Base-by-base conservation (phyloP, 2,329 filamentous ascomycete genomes). In the Curvularia lunata region DNA sequence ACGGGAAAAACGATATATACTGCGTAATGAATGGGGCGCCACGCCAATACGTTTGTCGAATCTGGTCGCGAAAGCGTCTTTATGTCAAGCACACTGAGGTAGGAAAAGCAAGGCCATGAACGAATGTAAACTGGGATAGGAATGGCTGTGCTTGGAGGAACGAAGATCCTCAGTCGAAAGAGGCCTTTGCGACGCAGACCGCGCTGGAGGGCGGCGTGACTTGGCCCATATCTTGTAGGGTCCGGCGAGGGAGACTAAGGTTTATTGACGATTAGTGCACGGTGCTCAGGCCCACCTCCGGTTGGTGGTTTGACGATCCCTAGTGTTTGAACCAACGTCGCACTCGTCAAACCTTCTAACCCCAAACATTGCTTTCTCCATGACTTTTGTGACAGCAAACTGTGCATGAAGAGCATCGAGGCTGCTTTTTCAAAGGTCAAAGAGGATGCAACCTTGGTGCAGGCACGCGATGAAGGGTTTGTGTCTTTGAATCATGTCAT, bases 201-300 rank as follows among this genome's bases (percentile, higher is more conserved):
- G 49, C 58, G 18, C 42, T 55, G 52, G 54, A 57, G 59, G 56
- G 65, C 63, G 63, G 62, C 58, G 57, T 46, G 56, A 54, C 37
- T 58, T 56, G 60, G 52, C 56, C 65, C 65, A 64, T 54, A 61
- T 55, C 51, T 69, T 66, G 67, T 69, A 69, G 52, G 46, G 47
- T 49, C 58, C 57, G 61, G 61, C 59, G 61, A 63, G 62, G 62
- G 48, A 51, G 59, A 51, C 58, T 59, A 66, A 63, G 62, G 62
- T 65, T 66, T 68, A 69, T 69, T 69, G 65, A 61, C 58, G 63
- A 66, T 67, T 56, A 59, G 48, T 53, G 50, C 57, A 58, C 55
- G 55, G 55, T 48, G 46, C 32, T 46, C 48, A 59, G 62, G 66
- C 63, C 66, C 53, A 58, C 48, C 49, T 59, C 60, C 56, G 62